Evolutionary conservation across 1,284 basidiomycete species (phyloP).

Genomic region (Fistulinella staudtii): DNA sequence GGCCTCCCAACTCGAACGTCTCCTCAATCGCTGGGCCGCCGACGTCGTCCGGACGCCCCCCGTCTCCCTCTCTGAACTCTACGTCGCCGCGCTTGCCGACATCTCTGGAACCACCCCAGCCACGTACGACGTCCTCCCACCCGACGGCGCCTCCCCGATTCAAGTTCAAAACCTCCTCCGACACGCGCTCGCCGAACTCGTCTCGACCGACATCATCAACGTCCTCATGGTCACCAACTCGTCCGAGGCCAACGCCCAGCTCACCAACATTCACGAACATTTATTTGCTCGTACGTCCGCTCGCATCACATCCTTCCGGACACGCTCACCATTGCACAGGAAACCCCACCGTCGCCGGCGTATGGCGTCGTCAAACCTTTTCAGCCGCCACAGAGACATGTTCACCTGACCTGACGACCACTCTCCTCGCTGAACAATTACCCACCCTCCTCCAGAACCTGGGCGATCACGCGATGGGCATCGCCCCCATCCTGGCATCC

Average conservation of each 20-base stretch:
- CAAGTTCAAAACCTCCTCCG: conserved; percentile 71
- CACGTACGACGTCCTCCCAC: conserved; percentile 35
- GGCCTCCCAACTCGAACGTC: conserved; percentile 71
- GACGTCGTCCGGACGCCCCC: conserved; percentile 62
- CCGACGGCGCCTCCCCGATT: conserved; percentile 50
- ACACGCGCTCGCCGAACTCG: conserved; percentile 70
- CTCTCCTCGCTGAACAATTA: conserved; percentile 65
- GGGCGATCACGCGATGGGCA: conserved; percentile 39
- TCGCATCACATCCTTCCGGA: too few species aligned
- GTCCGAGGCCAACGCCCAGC: conserved; percentile 71
- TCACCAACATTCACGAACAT: conserved; percentile 79
- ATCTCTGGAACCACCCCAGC: conserved; percentile 41
- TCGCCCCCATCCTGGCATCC: conserved; percentile 56
- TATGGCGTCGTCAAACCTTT: conserved; percentile 83
- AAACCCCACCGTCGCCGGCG: conserved; percentile 74
- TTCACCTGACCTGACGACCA: conserved; percentile 60
- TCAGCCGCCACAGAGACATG: conserved; percentile 73
- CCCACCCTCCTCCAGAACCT: conserved; percentile 55
- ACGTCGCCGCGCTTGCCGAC: conserved; percentile 58
- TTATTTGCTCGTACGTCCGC: conserved; percentile 65
- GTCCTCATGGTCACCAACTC: conserved; percentile 76
- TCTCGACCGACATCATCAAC: conserved; percentile 77
- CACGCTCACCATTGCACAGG: conserved; percentile 37
- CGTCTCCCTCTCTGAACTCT: conserved; percentile 48
- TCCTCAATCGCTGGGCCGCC: conserved; percentile 80